phyloP scores from a whole-genome alignment of 1,139 yeast genomes.

The Scheffersomyces quercinus region DNA sequence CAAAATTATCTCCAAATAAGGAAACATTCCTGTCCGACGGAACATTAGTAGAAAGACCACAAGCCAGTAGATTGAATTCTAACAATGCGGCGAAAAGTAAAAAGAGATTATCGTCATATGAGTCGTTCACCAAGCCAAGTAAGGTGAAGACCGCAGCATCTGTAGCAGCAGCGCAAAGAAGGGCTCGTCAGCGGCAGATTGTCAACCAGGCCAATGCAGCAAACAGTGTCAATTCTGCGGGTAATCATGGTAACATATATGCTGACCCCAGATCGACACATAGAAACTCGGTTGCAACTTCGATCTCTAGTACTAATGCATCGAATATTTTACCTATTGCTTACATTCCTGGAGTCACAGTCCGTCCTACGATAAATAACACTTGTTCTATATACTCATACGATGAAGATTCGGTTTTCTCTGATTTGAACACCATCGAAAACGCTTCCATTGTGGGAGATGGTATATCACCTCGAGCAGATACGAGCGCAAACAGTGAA shows the following conservation, averaged over 20 bases:
- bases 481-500: constrained; percentile 5
- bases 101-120: constrained; percentile 42
- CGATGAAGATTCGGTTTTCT: constrained; percentile 52
- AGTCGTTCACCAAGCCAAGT: constrained; percentile 46
- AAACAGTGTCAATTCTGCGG: constrained; percentile 2
- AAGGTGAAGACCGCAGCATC: constrained; percentile 9
- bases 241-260: constrained; percentile 1
- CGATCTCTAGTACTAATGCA: constrained; percentile 69
- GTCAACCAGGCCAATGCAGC: constrained; percentile 13
- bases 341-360: constrained; percentile 89
- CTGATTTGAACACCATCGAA: constrained; percentile 53
- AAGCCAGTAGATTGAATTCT: constrained; percentile 6
- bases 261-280: constrained; percentile 5
- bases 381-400: constrained; percentile 50
- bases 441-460: constrained; percentile 59
- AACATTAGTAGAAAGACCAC: constrained; percentile 8
- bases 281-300: constrained; percentile 55
- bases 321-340: constrained; percentile 92
- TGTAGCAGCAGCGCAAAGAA: constrained; percentile 12
- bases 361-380: constrained; percentile 52
- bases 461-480: constrained; percentile 14
- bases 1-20: constrained; percentile 1
- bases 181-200: constrained; percentile 17
- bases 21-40: constrained; percentile 4
- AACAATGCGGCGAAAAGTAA: constrained; percentile 16